These are phyloP conservation scores for Annulohypoxylon bovei DNA, from an alignment of 495 filamentous ascomycete genomes.

Conservation along the genomic window DNA sequence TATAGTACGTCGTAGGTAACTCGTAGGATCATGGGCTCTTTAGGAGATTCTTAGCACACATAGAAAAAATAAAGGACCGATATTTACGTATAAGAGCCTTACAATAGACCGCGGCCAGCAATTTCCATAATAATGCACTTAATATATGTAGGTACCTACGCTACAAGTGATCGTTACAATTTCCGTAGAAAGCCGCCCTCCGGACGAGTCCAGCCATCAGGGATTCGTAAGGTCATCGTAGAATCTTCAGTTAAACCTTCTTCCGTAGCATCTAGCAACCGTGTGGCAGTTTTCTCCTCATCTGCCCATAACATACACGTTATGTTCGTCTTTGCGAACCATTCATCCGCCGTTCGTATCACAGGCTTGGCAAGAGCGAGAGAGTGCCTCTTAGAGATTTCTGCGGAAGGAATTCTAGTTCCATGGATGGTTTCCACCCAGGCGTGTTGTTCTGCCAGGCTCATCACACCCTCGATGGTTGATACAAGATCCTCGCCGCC, in stretches of 20 bases:
- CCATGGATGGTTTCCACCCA: constrained; percentile 5
- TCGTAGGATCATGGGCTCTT: no score
- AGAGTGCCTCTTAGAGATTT: neutral
- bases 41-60: no score
- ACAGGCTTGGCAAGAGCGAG: neutral
- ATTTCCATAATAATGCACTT: no score
- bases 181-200: neutral
- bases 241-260: neutral
- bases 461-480: neutral
- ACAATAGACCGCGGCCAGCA: no score
- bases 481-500: neutral
- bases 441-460: neutral
- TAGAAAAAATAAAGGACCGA: no score
- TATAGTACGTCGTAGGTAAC: no score
- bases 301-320: neutral
- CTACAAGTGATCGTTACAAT: neutral
- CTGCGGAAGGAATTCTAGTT: neutral
- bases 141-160: no score
- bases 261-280: neutral
- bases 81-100: no score
- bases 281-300: neutral
- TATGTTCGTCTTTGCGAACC: neutral
- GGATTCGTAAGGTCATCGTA: neutral
- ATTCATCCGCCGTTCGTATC: neutral
- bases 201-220: neutral